A percentile compares a stretch with the other conserved stretches of the same genome.
Conservation (phyloP, 2,329 filamentous ascomycete genomes). For the Diplodia scrobiculata region DNA sequence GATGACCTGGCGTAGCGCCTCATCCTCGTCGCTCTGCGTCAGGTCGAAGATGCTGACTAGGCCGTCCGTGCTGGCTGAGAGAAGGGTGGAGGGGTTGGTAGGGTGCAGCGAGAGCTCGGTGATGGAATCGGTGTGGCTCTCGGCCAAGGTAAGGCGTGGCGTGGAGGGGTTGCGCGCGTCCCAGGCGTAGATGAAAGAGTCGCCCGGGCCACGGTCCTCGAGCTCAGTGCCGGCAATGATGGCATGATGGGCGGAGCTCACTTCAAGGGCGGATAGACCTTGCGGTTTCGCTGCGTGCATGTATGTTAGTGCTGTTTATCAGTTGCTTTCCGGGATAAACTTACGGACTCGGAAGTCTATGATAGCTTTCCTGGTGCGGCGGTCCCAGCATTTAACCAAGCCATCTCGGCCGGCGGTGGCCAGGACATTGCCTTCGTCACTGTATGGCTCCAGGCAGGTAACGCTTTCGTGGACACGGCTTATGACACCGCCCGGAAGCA, state of each 20-base stretch:
- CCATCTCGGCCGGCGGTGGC: conserved; percentile 74
- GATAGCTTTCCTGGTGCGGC: conserved; percentile 57
- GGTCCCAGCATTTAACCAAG: conserved; percentile 66
- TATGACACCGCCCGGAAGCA: conserved; percentile 52
- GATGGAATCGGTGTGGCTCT: conserved; percentile 60
- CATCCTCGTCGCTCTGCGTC: conserved; percentile 66
- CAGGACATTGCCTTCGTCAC: conserved; percentile 57
- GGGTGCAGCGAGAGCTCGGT: conserved; percentile 66
- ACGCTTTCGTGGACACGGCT: conserved; percentile 63
- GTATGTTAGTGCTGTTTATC: neutral
- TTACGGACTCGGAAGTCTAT: conserved; percentile 42
- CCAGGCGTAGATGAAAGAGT: conserved; percentile 46
- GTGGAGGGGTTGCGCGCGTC: conserved; percentile 43
- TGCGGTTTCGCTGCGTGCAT: conserved; percentile 50
- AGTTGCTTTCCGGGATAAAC: conserved; percentile 17
- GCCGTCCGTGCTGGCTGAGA: conserved; percentile 79
- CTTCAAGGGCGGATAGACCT: conserved; percentile 66
- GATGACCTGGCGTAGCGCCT: conserved; percentile 74
- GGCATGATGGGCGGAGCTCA: conserved; percentile 58
- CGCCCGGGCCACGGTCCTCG: conserved; percentile 52
- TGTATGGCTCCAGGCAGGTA: conserved; percentile 62
- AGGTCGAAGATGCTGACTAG: conserved; percentile 77
- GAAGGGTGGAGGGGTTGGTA: conserved; percentile 60
- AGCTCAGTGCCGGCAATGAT: conserved; percentile 75
- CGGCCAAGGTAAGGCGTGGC: conserved; percentile 47